Evolutionary conservation across 2,329 filamentous ascomycete genomes (phyloP).

Genomic region (Teratosphaeria pseudoeucalypti): DNA sequence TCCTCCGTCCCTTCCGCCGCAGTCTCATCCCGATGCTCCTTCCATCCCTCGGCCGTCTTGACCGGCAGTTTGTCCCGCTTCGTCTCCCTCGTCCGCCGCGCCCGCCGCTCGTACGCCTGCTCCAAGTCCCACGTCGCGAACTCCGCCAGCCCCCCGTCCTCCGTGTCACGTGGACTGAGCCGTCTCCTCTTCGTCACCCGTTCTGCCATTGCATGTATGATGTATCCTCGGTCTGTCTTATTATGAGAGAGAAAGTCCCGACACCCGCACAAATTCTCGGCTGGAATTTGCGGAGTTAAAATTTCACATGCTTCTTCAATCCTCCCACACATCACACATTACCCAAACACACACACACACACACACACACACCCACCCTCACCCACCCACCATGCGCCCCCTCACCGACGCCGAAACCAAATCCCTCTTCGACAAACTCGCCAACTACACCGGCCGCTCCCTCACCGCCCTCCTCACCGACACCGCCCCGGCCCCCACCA

Average conservation of each 20-base stretch:
- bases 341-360: background rate
- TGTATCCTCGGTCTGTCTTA: background rate
- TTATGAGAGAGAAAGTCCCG: too few species aligned
- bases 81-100: slow-evolving; percentile 60
- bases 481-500: slow-evolving; percentile 36
- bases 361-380: background rate
- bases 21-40: slow-evolving; percentile 38
- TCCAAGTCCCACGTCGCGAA: slow-evolving; percentile 74
- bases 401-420: slow-evolving; percentile 71
- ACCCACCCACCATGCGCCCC: slow-evolving; percentile 53
- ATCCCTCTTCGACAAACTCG: slow-evolving; percentile 83
- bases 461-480: slow-evolving; percentile 61
- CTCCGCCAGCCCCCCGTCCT: slow-evolving; percentile 10
- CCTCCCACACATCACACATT: background rate
- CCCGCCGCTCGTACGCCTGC: slow-evolving; percentile 75
- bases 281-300: background rate
- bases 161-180: slow-evolving; percentile 33
- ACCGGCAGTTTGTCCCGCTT: slow-evolving; percentile 59
- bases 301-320: background rate
- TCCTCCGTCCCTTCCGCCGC: slow-evolving; percentile 30
- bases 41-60: slow-evolving; percentile 67
- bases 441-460: slow-evolving; percentile 80
- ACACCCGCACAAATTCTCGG: background rate
- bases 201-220: slow-evolving; percentile 32
- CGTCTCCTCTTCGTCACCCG: slow-evolving; percentile 41